These are phyloP conservation scores for Dendrocalamus sinicus DNA, from an alignment of 176 grass and related monocot genomes.

Conservation along the genomic window DNA sequence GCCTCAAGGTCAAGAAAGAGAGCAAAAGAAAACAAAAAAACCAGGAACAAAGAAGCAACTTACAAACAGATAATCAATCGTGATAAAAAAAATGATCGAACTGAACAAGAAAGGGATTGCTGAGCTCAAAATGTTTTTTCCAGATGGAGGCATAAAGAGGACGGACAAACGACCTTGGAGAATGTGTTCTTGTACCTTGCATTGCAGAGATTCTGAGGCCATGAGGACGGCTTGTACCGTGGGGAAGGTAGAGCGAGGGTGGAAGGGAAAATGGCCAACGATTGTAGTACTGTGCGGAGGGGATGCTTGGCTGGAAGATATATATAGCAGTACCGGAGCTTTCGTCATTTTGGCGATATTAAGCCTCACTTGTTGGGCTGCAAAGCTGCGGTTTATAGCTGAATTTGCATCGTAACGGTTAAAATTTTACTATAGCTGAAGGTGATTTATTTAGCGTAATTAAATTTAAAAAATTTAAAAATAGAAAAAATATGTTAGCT, in stretches of 20 bases:
- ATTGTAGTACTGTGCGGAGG: not conserved
- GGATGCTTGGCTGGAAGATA: not conserved
- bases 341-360: no score
- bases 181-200: conserved; percentile 28
- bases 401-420: rapidly evolving
- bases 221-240: conserved; percentile 16
- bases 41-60: no score
- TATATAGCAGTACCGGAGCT: conserved; percentile 1
- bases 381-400: rapidly evolving
- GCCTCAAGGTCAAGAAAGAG: not conserved
- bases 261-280: conserved; percentile 13
- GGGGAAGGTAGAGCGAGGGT: not conserved
- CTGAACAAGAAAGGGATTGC: not conserved
- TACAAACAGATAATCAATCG: no score
- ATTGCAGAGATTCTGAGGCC: conserved; percentile 41
- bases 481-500: no score
- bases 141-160: not conserved
- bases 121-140: not conserved
- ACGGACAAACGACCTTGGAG: not conserved
- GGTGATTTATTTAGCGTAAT: no score
- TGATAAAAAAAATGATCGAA: not conserved
- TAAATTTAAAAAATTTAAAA: no score
- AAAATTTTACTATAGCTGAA: no score
- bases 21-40: no score
- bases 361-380: no score